A percentile compares a stretch with the other conserved stretches of the same genome.
These are phyloP conservation scores for Rosa rugosa DNA, from an alignment of 306 rosid genomes.

Conservation along the genomic window DNA sequence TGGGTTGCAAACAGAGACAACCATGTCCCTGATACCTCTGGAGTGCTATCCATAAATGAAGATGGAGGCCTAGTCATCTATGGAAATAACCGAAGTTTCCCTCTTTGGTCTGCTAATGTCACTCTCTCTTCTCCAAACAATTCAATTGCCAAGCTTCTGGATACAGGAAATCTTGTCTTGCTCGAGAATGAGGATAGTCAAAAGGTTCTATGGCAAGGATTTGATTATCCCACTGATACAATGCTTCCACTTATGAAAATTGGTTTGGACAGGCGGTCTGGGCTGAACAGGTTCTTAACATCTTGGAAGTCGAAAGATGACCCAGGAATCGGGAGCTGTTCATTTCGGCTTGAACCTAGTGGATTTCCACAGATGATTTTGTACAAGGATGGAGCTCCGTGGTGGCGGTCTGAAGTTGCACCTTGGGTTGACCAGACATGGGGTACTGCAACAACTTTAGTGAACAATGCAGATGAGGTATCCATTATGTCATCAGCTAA, in stretches of 20 bases:
- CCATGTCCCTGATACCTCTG: conserved; percentile 27
- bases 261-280: not conserved
- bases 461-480: not conserved
- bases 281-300: not conserved
- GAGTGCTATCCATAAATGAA: not conserved
- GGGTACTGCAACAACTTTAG: not conserved
- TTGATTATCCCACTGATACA: conserved; percentile 36
- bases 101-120: conserved; percentile 11
- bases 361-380: conserved; percentile 29
- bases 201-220: conserved; percentile 39
- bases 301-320: conserved; percentile 38
- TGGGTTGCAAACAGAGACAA: conserved; percentile 65
- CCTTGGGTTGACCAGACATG: conserved; percentile 2
- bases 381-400: not conserved
- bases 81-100: not conserved
- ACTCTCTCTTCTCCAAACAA: not conserved
- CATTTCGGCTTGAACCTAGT: not conserved
- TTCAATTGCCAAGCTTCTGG: conserved; percentile 8
- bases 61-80: conserved; percentile 5
- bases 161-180: conserved; percentile 28
- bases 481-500: accelerated
- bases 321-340: conserved; percentile 35
- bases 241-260: conserved; percentile 31
- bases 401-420: not conserved
- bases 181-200: not conserved